These are phyloP conservation scores for Trichoderma hamatum DNA, from an alignment of 2,329 filamentous ascomycete species.

Conservation along the genomic window DNA sequence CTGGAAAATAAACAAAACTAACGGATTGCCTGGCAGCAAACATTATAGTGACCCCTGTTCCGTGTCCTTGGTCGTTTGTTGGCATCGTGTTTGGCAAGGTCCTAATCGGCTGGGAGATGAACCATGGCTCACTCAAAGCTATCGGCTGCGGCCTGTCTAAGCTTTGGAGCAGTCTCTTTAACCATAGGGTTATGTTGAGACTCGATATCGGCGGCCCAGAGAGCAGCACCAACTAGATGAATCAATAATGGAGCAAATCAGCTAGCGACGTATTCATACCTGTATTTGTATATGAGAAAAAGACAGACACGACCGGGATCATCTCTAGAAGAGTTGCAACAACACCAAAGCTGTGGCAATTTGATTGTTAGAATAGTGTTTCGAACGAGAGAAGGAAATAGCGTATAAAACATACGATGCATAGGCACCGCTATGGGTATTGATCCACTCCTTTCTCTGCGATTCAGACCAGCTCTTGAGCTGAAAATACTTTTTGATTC, in stretches of 20 bases:
- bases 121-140: slow-evolving; percentile 44
- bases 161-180: slow-evolving; percentile 52
- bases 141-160: slow-evolving; percentile 52
- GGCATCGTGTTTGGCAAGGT: neutral
- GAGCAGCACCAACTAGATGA: slow-evolving; percentile 73
- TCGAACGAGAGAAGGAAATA: fast-evolving
- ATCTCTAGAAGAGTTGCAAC: slow-evolving; percentile 82
- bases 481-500: slow-evolving; percentile 74
- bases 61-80: neutral
- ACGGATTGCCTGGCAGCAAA: neutral
- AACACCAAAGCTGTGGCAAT: slow-evolving; percentile 65
- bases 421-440: slow-evolving; percentile 73
- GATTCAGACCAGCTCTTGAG: slow-evolving; percentile 77
- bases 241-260: slow-evolving; percentile 19
- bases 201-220: slow-evolving; percentile 93
- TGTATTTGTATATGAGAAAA: slow-evolving; percentile 89
- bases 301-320: slow-evolving; percentile 77
- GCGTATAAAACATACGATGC: slow-evolving; percentile 64
- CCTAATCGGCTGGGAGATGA: neutral
- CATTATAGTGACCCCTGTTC: neutral
- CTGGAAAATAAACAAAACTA: too few species aligned
- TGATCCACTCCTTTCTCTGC: slow-evolving; percentile 69
- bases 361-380: slow-evolving; percentile 26
- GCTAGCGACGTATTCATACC: slow-evolving; percentile 44
- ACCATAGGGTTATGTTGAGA: slow-evolving; percentile 54